These are phyloP conservation scores for Tetraselmis chui DNA, from an alignment of 139 green algal genomes.

Conservation along the genomic window DNA sequence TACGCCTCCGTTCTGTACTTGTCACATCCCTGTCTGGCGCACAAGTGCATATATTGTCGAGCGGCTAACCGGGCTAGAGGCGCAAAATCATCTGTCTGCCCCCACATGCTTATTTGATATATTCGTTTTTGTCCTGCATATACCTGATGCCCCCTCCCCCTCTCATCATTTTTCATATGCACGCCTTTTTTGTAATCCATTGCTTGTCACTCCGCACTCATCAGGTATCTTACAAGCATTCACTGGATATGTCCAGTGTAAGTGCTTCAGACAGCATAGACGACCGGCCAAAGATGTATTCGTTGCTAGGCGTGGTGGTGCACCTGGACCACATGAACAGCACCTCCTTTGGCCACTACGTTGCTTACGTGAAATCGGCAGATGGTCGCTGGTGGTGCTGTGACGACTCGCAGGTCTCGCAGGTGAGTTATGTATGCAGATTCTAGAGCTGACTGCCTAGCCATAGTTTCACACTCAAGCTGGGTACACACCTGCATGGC, in stretches of 20 bases:
- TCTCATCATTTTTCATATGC: constrained; percentile 15
- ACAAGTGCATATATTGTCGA: not conserved
- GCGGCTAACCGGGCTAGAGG: no score
- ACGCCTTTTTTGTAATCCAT: constrained; percentile 13
- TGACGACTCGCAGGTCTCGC: not conserved
- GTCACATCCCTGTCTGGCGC: not conserved
- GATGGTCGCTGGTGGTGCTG: not conserved
- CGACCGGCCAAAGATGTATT: constrained; percentile 31
- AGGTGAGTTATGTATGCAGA: not conserved
- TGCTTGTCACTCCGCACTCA: constrained; percentile 2
- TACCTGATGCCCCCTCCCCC: constrained; percentile 18
- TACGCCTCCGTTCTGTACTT: not conserved
- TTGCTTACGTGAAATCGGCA: not conserved
- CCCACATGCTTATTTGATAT: no score
- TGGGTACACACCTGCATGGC: no score
- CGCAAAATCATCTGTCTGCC: no score
- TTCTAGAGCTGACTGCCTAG: no score
- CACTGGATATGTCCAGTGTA: constrained; percentile 34
- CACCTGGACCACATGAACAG: constrained; percentile 34
- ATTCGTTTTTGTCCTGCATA: no score
- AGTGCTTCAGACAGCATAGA: constrained; percentile 31
- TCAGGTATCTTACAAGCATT: constrained; percentile 26
- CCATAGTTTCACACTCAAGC: no score
- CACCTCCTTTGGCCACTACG: constrained; percentile 19
- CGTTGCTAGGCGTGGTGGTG: constrained; percentile 59